phyloP scores from a whole-genome alignment of 257 asterid species.

The Vinca minor region DNA sequence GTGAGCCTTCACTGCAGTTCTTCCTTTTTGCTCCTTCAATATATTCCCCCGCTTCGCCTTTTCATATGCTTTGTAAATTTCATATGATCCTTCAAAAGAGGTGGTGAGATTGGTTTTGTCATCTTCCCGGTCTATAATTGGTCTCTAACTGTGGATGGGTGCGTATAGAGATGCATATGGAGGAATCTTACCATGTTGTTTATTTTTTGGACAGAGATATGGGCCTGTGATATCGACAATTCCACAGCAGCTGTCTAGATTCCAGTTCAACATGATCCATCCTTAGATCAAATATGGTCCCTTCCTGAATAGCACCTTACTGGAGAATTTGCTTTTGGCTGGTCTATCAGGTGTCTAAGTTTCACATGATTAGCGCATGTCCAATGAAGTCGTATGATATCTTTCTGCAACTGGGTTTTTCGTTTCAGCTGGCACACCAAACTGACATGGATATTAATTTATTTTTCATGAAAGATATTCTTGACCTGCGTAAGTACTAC shows the following conservation, averaged over 20 bases:
- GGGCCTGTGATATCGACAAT: conserved; percentile 98
- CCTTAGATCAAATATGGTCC: conserved; percentile 27
- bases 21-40: neutral
- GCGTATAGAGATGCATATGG: neutral
- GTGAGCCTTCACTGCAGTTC: neutral
- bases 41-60: neutral
- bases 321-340: conserved; percentile 13
- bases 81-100: too few species aligned
- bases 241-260: conserved; percentile 95
- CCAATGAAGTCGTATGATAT: neutral
- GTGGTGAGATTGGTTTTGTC: neutral
- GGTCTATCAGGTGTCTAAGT: conserved; percentile 2
- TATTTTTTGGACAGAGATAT: conserved; percentile 61
- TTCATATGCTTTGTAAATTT: neutral
- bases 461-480: neutral
- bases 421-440: neutral
- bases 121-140: too few species aligned
- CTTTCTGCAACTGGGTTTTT: neutral
- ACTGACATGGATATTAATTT: conserved; percentile 6
- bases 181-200: conserved; percentile 3
- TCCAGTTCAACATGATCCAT: conserved; percentile 95
- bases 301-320: conserved; percentile 9
- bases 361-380: neutral
- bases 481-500: conserved; percentile 10
- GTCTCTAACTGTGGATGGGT: neutral